These are phyloP conservation scores for Magnaporthales sp. DNA, from an alignment of 2,329 filamentous ascomycete species.

Conservation along the genomic window DNA sequence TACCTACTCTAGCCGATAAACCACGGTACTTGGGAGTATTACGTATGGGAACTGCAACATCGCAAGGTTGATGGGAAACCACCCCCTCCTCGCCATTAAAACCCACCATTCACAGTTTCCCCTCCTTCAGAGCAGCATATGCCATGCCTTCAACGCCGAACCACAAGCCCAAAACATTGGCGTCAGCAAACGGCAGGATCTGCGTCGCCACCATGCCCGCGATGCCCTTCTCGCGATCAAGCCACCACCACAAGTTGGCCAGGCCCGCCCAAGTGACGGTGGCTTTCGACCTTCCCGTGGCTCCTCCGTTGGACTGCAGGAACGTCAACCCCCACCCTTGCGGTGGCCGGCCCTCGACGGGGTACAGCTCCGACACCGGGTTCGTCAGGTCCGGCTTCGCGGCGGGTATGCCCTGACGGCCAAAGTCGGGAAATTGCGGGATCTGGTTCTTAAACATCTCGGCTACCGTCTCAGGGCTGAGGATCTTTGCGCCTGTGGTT, in stretches of 20 bases:
- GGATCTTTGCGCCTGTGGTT: slow-evolving; percentile 21
- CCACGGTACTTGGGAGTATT: not conserved
- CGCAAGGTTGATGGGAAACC: too few relatives aligned
- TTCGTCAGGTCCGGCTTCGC: not conserved
- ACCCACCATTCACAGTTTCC: not conserved
- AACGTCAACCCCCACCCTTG: not conserved
- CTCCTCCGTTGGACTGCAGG: not conserved
- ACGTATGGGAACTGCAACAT: not conserved
- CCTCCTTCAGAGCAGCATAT: not conserved
- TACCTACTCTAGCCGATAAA: not conserved
- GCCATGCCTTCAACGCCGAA: not conserved
- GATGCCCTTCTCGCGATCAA: not conserved
- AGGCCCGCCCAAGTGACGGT: not conserved
- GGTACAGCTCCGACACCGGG: not conserved
- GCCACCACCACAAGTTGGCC: not conserved
- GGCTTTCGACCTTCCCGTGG: too few relatives aligned
- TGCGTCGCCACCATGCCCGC: not conserved
- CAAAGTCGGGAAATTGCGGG: not conserved
- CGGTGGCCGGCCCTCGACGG: not conserved
- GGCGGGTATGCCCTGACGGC: not conserved
- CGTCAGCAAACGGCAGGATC: not conserved
- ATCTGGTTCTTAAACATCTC: slow-evolving; percentile 39
- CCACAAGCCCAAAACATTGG: not conserved
- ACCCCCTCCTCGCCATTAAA: not conserved
- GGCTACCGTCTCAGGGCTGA: slow-evolving; percentile 46